Evolutionary conservation across 2,329 filamentous ascomycete genomes (phyloP).

Genomic region (Capronia americana): DNA sequence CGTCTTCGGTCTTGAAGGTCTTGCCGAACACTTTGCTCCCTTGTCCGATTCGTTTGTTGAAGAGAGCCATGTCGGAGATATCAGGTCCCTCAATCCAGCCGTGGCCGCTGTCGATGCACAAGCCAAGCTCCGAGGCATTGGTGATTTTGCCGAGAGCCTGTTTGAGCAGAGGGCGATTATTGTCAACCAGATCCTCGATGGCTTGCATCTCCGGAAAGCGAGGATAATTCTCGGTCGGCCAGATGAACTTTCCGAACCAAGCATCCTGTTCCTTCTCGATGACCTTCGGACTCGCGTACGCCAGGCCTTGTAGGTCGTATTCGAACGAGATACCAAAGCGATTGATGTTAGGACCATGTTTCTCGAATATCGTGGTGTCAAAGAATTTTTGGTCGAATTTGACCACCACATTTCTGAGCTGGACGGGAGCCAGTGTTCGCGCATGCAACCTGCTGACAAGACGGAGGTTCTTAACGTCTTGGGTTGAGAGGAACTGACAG

Average conservation of each 20-base stretch:
- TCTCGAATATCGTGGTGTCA: constrained; percentile 62
- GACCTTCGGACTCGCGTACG: constrained; percentile 62
- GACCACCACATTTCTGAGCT: constrained; percentile 69
- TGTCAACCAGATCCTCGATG: constrained; percentile 67
- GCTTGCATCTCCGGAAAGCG: constrained; percentile 65
- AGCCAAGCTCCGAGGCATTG: constrained; percentile 66
- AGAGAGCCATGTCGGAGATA: constrained; percentile 55
- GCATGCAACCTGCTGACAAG: constrained; percentile 68
- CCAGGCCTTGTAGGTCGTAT: constrained; percentile 56
- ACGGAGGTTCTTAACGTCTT: constrained; percentile 66
- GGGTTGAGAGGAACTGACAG: constrained; percentile 60
- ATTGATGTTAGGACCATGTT: constrained; percentile 65
- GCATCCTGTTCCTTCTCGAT: constrained; percentile 61
- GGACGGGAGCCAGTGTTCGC: constrained; percentile 60
- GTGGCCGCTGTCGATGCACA: constrained; percentile 71
- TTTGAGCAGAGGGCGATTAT: constrained; percentile 37
- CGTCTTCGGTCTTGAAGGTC: constrained; percentile 47
- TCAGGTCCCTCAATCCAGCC: constrained; percentile 72
- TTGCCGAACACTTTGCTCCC: constrained; percentile 55
- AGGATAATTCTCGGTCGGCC: constrained; percentile 66
- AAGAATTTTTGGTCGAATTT: constrained; percentile 70
- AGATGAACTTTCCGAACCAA: constrained; percentile 70
- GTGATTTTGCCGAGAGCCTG: constrained; percentile 64
- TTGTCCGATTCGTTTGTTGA: constrained; percentile 51
- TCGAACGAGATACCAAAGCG: constrained; percentile 73